Conservation (phyloP, 2,329 filamentous ascomycete genomes). For the Pyrenophora teres region DNA sequence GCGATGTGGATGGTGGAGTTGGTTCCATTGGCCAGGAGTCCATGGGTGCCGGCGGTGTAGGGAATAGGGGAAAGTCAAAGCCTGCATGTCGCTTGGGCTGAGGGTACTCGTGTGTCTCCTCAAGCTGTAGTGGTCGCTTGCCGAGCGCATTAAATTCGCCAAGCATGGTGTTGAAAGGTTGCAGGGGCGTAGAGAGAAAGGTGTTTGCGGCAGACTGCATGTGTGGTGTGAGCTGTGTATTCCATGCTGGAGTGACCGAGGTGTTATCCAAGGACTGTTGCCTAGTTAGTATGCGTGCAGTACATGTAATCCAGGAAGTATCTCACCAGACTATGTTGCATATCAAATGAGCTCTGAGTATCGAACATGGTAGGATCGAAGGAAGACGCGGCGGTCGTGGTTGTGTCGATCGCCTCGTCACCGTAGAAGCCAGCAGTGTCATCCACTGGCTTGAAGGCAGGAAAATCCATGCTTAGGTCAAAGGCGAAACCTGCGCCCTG, state of each 20-base stretch:
- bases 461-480: constrained; percentile 41
- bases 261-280: constrained; percentile 41
- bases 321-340: constrained; percentile 40
- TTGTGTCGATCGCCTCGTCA: constrained; percentile 45
- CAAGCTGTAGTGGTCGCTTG: constrained; percentile 41
- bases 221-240: constrained; percentile 30
- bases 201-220: constrained; percentile 23
- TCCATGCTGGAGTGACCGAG: constrained; percentile 33
- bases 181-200: constrained; percentile 33
- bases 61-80: constrained; percentile 29
- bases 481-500: constrained; percentile 41
- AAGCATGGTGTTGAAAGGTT: constrained; percentile 35
- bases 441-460: constrained; percentile 35
- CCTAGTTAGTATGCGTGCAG: constrained; percentile 12
- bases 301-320: neutral
- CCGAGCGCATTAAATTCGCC: constrained; percentile 28
- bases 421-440: constrained; percentile 39
- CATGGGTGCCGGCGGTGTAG: constrained; percentile 24
- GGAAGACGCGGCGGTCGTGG: constrained; percentile 21
- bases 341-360: constrained; percentile 26
- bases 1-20: constrained; percentile 25
- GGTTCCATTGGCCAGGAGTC: constrained; percentile 34
- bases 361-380: constrained; percentile 28
- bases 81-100: constrained; percentile 41
- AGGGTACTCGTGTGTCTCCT: constrained; percentile 40